These are phyloP conservation scores for Claviceps fusiformis DNA, from an alignment of 2,329 filamentous ascomycete species.

Conservation along the genomic window DNA sequence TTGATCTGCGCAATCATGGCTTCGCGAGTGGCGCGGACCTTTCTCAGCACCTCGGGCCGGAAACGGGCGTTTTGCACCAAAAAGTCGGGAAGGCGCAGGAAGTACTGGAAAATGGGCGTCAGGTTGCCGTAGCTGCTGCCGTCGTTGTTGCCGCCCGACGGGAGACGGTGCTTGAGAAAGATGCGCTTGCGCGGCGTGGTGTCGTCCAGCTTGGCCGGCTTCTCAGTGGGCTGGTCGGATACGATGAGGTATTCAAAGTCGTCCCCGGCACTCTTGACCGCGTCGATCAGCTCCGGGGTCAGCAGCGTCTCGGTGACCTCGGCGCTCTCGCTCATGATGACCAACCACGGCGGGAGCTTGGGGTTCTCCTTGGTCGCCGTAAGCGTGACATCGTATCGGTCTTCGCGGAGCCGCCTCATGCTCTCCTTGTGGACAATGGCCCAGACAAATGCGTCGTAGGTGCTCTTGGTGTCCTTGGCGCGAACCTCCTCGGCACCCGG, in stretches of 20 bases:
- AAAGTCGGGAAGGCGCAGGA: constrained; percentile 71
- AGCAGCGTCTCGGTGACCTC: constrained; percentile 83
- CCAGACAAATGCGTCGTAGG: constrained; percentile 86
- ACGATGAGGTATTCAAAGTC: constrained; percentile 74
- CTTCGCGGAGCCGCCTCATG: constrained; percentile 82
- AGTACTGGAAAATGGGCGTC: constrained; percentile 66
- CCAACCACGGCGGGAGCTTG: constrained; percentile 81
- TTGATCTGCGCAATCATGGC: constrained; percentile 67
- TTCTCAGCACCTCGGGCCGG: constrained; percentile 78
- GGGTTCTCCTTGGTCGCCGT: constrained; percentile 85
- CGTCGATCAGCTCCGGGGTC: constrained; percentile 74
- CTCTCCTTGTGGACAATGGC: constrained; percentile 87
- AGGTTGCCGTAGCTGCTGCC: constrained; percentile 43
- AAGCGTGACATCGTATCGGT: constrained; percentile 87
- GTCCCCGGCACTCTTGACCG: constrained; percentile 65
- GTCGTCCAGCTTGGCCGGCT: constrained; percentile 75
- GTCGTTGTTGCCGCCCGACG: constrained; percentile 31
- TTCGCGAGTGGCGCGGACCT: constrained; percentile 69
- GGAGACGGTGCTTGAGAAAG: constrained; percentile 61
- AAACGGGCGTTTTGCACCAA: constrained; percentile 70
- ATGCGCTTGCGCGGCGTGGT: constrained; percentile 75
- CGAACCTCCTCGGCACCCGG: constrained; percentile 43
- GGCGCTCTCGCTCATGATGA: constrained; percentile 92
- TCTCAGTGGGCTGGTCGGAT: constrained; percentile 77
- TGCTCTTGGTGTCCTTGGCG: constrained; percentile 46